Evolutionary conservation across 2,329 filamentous ascomycete species (phyloP).

Genomic region (Fusarium ambrosium): DNA sequence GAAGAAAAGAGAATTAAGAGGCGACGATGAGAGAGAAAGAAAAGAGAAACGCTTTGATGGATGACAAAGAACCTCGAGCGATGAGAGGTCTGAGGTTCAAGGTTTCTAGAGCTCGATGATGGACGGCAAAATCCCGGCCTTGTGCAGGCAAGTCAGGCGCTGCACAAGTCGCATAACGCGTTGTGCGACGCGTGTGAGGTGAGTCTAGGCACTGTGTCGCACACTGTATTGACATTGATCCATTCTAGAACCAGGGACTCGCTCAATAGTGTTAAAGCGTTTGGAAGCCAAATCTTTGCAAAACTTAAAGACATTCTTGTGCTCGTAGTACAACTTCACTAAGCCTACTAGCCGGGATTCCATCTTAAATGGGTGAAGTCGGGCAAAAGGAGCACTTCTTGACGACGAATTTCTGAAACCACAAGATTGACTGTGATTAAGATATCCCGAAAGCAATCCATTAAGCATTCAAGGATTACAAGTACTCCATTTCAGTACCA

Average conservation of each 20-base stretch:
- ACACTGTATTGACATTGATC: neutral
- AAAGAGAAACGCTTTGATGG: slow-evolving; percentile 31
- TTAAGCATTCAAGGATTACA: slow-evolving; percentile 49
- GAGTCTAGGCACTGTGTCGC: neutral
- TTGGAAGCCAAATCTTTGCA: neutral
- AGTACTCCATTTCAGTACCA: slow-evolving; percentile 48
- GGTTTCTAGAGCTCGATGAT: slow-evolving; percentile 24
- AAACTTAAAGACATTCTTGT: neutral
- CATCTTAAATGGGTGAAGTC: neutral
- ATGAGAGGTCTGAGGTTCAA: slow-evolving; percentile 26
- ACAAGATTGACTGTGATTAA: neutral
- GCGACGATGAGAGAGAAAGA: slow-evolving; percentile 4
- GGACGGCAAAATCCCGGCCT: slow-evolving; percentile 39
- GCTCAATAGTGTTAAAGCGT: neutral
- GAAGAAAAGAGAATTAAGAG: slow-evolving; percentile 13
- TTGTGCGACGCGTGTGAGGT: slow-evolving; percentile 8
- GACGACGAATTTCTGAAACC: neutral
- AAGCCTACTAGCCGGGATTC: neutral
- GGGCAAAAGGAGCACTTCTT: neutral
- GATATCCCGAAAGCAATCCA: neutral
- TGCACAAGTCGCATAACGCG: slow-evolving; percentile 11
- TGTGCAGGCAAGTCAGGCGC: slow-evolving; percentile 17
- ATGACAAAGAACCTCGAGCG: slow-evolving; percentile 35
- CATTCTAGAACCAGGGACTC: neutral
- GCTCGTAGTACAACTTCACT: rapidly evolving